Conservation (phyloP, 2,329 filamentous ascomycete species). For the Cyanodermella asteris region DNA sequence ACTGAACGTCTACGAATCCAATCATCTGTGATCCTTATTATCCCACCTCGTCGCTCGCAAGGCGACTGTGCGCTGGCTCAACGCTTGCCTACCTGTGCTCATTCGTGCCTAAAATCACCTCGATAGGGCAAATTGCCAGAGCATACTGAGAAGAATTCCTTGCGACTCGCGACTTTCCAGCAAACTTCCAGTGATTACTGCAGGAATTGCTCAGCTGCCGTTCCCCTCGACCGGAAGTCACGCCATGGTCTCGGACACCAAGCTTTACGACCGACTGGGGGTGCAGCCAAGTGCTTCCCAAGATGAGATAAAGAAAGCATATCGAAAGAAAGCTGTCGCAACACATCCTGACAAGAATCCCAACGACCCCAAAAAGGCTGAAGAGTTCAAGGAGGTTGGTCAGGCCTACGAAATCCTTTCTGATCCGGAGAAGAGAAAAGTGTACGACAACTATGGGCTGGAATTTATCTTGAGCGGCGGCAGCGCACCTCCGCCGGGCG, state of each 20-base stretch:
- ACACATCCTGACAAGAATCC: slow-evolving; percentile 97
- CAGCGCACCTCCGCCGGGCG: slow-evolving; percentile 37
- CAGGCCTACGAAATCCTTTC: slow-evolving; percentile 97
- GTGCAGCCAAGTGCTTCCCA: slow-evolving; percentile 62
- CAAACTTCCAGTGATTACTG: neutral
- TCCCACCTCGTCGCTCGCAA: too few species aligned
- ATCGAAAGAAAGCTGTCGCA: slow-evolving; percentile 70
- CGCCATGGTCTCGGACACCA: slow-evolving; percentile 82
- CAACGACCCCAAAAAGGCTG: slow-evolving; percentile 59
- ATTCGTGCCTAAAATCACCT: too few species aligned
- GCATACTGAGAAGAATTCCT: too few species aligned
- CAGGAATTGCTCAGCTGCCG: too few species aligned
- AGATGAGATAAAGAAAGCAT: slow-evolving; percentile 94
- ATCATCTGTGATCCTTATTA: too few species aligned
- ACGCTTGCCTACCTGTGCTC: too few species aligned
- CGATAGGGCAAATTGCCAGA: too few species aligned
- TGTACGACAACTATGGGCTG: slow-evolving; percentile 84
- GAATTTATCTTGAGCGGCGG: slow-evolving; percentile 79
- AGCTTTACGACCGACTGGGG: slow-evolving; percentile 72
- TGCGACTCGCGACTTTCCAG: slow-evolving; percentile 2
- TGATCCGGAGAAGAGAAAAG: slow-evolving; percentile 88
- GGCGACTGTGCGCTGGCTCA: too few species aligned
- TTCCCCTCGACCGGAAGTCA: slow-evolving; percentile 6
- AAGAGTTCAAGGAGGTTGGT: slow-evolving; percentile 96
- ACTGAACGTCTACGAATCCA: too few species aligned